phyloP scores from a whole-genome alignment of 2,329 filamentous ascomycete species.

The Cordyceps cicadae region DNA sequence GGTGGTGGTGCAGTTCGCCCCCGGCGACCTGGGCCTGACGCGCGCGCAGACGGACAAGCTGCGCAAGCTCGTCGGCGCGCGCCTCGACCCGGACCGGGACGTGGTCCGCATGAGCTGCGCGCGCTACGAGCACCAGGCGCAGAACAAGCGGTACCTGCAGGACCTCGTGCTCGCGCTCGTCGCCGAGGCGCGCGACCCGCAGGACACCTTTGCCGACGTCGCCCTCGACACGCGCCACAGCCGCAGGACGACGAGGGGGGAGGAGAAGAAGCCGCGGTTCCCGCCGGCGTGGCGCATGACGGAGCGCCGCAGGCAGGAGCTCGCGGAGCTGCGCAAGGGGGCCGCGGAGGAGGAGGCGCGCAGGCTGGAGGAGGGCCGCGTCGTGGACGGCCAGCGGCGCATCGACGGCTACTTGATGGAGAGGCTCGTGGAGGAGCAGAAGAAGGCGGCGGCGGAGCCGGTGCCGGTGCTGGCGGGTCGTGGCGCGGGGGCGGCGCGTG shows the following conservation, averaged over 20 bases:
- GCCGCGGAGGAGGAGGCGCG: conserved; percentile 45
- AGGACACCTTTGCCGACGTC: conserved; percentile 79
- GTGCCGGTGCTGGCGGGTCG: not conserved
- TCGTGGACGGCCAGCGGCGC: conserved; percentile 50
- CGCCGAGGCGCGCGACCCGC: conserved; percentile 64
- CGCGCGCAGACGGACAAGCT: conserved; percentile 67
- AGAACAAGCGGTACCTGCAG: conserved; percentile 93
- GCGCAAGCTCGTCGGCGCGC: conserved; percentile 73
- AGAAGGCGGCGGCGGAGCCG: conserved; percentile 19
- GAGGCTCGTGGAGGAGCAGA: conserved; percentile 26
- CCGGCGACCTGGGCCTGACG: conserved; percentile 62
- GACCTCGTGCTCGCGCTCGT: conserved; percentile 70
- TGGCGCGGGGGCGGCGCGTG: not conserved
- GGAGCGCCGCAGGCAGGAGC: conserved; percentile 53
- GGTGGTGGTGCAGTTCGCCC: conserved; percentile 85
- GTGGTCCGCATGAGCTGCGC: conserved; percentile 87
- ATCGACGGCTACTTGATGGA: conserved; percentile 33
- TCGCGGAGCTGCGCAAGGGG: conserved; percentile 53
- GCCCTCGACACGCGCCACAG: conserved; percentile 87
- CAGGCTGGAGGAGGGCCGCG: conserved; percentile 41
- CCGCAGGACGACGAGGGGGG: conserved; percentile 32
- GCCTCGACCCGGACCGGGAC: conserved; percentile 79
- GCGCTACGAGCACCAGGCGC: conserved; percentile 76
- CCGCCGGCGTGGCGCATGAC: conserved; percentile 79
- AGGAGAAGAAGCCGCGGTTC: conserved; percentile 59